Base-by-base conservation (phyloP, 202 grass and related monocot species). In the Miscanthus sacchariflorus region DNA sequence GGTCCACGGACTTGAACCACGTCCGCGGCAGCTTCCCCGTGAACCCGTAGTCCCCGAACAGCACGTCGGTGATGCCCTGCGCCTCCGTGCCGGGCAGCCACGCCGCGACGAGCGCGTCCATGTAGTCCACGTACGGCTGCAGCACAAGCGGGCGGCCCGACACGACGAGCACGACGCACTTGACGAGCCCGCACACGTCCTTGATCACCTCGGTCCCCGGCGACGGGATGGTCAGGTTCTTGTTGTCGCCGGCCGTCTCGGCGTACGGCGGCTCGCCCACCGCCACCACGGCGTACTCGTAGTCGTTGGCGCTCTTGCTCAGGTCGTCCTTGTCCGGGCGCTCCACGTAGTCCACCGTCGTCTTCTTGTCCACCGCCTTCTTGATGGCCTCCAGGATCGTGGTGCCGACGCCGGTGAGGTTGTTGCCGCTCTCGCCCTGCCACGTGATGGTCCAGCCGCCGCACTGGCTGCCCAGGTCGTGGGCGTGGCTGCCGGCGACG, bases 1-100 rank as follows among this genome's bases (percentile, higher is more conserved):
- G 95, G 74, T 91, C 70, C 5, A 95, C 91, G 2, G 88, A 84
- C 80, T 92, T 98, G 84, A 98, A 95, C 95, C 95, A 98, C 35
- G 95, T 95, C 81, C 91, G 50, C 0, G 93, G 87, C 40, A 95
- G 86, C 84, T 98, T 98, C 45, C 95, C 93, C 0, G 88, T 81
- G 90, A 98, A 98, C 0, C 86, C 90, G 61, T 98, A 91, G 76
- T 95, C 90, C 2, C 95, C 95, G 81, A 98, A 98, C 2, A 98
- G 88, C 76, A 95, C 86, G 79, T 95, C 95, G 6, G 93, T 71
- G 30, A 98, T 88, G 61, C 95, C 95, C 74, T 95, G 90, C 18
- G 91, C 95, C 91, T 98, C 95, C 42, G 90, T 95, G 2, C 95
- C 95, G 1, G 95, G 95, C 33, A 98, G 90, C 95, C 95, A 98